Conservation (phyloP, 2,329 filamentous ascomycete genomes). For the Talaromyces verruculosus region DNA sequence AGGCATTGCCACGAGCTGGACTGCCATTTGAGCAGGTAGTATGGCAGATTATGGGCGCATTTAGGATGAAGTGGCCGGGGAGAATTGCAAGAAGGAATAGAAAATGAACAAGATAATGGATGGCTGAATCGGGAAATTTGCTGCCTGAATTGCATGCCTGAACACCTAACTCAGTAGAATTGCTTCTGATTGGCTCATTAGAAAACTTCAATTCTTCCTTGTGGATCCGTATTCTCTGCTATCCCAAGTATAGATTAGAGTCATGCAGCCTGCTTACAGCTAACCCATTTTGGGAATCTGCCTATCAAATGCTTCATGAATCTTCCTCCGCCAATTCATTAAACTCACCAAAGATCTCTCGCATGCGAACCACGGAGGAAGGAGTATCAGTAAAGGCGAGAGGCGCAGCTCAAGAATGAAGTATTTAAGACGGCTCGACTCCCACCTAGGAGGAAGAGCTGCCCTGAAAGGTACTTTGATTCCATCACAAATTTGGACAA, state of each 20-base stretch:
- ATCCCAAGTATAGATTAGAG: not conserved
- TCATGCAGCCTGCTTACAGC: conserved; percentile 19
- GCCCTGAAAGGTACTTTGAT: not conserved
- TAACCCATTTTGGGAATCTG: not conserved
- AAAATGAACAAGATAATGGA: not conserved
- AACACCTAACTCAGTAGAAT: not conserved
- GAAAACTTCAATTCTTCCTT: not conserved
- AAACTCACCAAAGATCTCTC: no score
- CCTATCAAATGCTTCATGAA: not conserved
- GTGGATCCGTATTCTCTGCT: not conserved
- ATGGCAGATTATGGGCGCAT: not conserved
- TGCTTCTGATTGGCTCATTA: not conserved
- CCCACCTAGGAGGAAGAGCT: not conserved
- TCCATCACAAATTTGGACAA: not conserved
- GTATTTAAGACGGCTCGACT: not conserved
- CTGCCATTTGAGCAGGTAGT: conserved; percentile 24
- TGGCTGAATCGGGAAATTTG: not conserved
- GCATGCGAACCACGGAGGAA: not conserved
- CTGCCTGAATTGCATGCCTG: conserved; percentile 2
- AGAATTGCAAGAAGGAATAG: not conserved
- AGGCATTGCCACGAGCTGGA: conserved; percentile 37
- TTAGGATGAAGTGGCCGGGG: not conserved
- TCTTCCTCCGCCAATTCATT: not conserved
- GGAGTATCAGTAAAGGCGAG: not conserved
- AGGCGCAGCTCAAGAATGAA: not conserved